Conservation (phyloP, 2,329 filamentous ascomycete genomes). For the Arthroderma uncinatum region DNA sequence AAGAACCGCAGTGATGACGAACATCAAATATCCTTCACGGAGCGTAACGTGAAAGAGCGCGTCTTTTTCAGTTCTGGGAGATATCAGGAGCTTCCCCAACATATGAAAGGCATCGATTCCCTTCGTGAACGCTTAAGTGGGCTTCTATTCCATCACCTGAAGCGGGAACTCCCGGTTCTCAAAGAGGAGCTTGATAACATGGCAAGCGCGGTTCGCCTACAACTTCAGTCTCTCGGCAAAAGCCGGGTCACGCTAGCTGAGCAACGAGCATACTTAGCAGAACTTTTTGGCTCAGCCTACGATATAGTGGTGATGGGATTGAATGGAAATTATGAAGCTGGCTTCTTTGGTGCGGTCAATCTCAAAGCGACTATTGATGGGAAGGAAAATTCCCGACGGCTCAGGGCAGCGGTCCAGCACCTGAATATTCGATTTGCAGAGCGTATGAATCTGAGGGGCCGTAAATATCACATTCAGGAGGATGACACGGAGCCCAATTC, state of each 20-base stretch:
- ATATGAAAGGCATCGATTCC: constrained; percentile 4
- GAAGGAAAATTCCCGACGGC: constrained; percentile 9
- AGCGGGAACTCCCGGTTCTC: constrained; percentile 19
- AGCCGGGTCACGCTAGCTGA: constrained; percentile 24
- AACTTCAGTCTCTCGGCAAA: constrained; percentile 33
- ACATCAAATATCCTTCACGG: background rate
- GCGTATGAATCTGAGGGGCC: constrained; percentile 35
- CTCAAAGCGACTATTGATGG: background rate
- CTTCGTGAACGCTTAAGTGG: constrained; percentile 7
- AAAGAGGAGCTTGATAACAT: constrained; percentile 16
- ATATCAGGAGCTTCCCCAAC: constrained; percentile 2
- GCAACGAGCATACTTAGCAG: constrained; percentile 37
- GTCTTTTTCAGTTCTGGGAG: constrained; percentile 5
- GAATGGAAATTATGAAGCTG: constrained; percentile 25
- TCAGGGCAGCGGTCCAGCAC: constrained; percentile 25
- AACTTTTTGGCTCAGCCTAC: constrained; percentile 30
- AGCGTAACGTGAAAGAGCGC: constrained; percentile 6
- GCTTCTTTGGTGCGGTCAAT: constrained; percentile 22
- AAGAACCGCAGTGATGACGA: constrained; percentile 14
- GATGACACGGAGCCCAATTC: constrained; percentile 11
- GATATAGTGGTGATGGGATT: constrained; percentile 25
- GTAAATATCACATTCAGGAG: constrained; percentile 28
- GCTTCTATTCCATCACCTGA: constrained; percentile 21
- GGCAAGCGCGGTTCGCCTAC: background rate
- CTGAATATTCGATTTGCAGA: constrained; percentile 26